Conservation (phyloP, 2,329 filamentous ascomycete species). For the Fusarium burgessii region DNA sequence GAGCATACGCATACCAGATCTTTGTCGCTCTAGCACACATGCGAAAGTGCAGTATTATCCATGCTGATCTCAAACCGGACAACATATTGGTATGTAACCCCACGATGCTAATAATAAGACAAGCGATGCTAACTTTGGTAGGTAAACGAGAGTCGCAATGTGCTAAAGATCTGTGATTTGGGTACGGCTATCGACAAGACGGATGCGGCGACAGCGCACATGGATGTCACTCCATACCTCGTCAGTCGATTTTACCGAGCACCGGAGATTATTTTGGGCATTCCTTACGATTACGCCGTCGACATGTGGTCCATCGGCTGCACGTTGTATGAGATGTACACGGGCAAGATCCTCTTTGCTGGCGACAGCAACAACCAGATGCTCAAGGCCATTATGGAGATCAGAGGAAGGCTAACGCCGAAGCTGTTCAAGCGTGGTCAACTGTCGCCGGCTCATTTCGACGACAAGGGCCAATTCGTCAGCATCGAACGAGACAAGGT, state of each 20-base stretch:
- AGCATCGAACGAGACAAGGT: slow-evolving; percentile 89
- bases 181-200: slow-evolving; percentile 94
- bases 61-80: slow-evolving; percentile 97
- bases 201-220: slow-evolving; percentile 77
- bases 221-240: slow-evolving; percentile 92
- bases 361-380: slow-evolving; percentile 98
- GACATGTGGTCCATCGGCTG: slow-evolving; percentile 99
- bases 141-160: slow-evolving; percentile 83
- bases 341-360: slow-evolving; percentile 95
- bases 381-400: slow-evolving; percentile 96
- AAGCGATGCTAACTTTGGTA: slow-evolving; percentile 46
- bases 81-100: slow-evolving; percentile 79
- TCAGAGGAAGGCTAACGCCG: slow-evolving; percentile 88
- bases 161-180: slow-evolving; percentile 95
- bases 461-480: slow-evolving; percentile 84
- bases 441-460: slow-evolving; percentile 82
- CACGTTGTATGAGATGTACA: slow-evolving; percentile 96
- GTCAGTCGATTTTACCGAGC: slow-evolving; percentile 98
- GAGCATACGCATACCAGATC: slow-evolving; percentile 92
- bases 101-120: not conserved
- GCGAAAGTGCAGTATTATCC: slow-evolving; percentile 91
- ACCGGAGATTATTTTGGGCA: slow-evolving; percentile 96
- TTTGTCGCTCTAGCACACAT: slow-evolving; percentile 90
- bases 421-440: slow-evolving; percentile 89
- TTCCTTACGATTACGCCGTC: slow-evolving; percentile 92